Conservation (phyloP, 371 early-diverging fungal genomes). For the Funneliformis caledonium region DNA sequence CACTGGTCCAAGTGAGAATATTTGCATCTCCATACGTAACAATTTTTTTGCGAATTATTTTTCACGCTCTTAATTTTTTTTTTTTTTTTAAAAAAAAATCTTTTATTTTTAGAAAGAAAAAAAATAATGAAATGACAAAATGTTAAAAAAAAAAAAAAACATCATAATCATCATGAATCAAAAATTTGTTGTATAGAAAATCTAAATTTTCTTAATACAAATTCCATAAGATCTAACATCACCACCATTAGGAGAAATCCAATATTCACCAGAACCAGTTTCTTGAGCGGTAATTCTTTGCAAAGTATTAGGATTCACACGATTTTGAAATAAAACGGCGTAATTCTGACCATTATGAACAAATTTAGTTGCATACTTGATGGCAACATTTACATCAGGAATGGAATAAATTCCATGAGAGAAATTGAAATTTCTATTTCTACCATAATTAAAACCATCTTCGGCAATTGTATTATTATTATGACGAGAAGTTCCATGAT, state of each 20-base stretch:
- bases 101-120: too few relatives aligned
- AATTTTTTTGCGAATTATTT: too few relatives aligned
- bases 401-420: constrained; percentile 35
- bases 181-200: too few relatives aligned
- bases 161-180: too few relatives aligned
- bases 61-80: too few relatives aligned
- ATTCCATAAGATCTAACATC: constrained; percentile 38
- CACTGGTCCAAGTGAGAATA: too few relatives aligned
- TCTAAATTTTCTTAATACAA: constrained; percentile 27
- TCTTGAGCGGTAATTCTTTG: neutral
- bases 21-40: too few relatives aligned
- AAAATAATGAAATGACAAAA: too few relatives aligned
- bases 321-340: constrained; percentile 19
- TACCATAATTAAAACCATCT: constrained; percentile 21
- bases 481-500: constrained; percentile 35
- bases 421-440: constrained; percentile 28
- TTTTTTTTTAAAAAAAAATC: too few relatives aligned
- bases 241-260: constrained; percentile 14
- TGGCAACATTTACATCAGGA: constrained; percentile 21
- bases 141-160: too few relatives aligned
- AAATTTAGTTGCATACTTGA: neutral
- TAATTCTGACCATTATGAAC: neutral
- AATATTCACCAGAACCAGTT: constrained; percentile 33
- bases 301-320: constrained; percentile 26
- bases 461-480: constrained; percentile 31